Evolutionary conservation across 805 yeast genomes (phyloP), one percentile per base, ranked within the genome.

Genomic region (Myxozyma melibiosi): DNA sequence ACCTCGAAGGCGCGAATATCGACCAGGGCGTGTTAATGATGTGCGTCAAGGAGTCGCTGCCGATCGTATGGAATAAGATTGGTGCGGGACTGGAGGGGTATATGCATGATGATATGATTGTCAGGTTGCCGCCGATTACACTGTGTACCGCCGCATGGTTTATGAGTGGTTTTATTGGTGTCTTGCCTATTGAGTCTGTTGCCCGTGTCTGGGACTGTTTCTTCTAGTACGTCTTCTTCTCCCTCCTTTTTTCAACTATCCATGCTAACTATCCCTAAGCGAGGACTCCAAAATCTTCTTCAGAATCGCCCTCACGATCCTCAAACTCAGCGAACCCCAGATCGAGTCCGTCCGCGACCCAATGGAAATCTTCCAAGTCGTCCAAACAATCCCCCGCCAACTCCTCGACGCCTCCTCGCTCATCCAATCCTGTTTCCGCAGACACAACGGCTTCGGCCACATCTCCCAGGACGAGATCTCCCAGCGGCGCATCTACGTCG

Each of bases 111-210:
- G 66, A 74, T 51, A 73, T 88, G 58, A 77, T 92, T 31, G 78
- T 82, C 14, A 85, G 86, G 64, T 73, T 91, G 42, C 98, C 99
- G 1, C 96, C 97, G 1, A 80, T 94, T 3, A 88, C 97, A 0
- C 77, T 94, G 44, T 94, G 96, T 64, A 94, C 98, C 0, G 92
- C 97, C 0, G 84, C 96, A 53, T 94, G 99, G 99, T 94, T 94
- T 69, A 92, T 94, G 98, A 88, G 97, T 34, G 81, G 89, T n/a
- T 94, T 88, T 72, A 90, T 94, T 34, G 96, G 96, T 0, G 83
- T 86, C 0, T 72, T 94, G 25, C 99, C 99, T 0, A 83, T 90
- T 22, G 98, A 94, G 68, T 82, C 95, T 0, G 86, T 90, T 7
- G 74, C 94, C 42, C 75, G 98, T 54, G 85, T 94, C 0, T 92